Evolutionary conservation across 768 basidiomycete genomes (phyloP).

Genomic region (Rhodotorula graminis): DNA sequence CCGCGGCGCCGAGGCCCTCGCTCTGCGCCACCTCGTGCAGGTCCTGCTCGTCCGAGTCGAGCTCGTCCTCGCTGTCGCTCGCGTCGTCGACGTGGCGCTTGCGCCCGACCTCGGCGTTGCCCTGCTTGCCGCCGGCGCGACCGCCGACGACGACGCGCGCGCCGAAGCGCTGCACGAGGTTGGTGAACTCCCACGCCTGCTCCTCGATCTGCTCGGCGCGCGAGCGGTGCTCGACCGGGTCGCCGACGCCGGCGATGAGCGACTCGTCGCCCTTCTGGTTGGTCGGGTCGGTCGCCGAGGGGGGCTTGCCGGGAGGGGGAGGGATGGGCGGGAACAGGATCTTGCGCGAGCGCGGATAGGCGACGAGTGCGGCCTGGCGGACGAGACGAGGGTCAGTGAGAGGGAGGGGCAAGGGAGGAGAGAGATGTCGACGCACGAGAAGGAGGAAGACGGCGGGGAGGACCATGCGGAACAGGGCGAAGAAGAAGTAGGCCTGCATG

Average conservation of each 20-base stretch:
- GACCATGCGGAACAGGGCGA: conserved; percentile 47
- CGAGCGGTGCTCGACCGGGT: conserved; percentile 46
- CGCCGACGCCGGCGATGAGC: conserved; percentile 45
- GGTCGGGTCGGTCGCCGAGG: conserved; percentile 49
- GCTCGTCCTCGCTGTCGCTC: conserved; percentile 38
- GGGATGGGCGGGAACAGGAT: conserved; percentile 48
- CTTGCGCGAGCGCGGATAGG: conserved; percentile 45
- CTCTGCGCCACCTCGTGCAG: conserved; percentile 15
- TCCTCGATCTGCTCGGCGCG: conserved; percentile 50
- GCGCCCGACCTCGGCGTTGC: conserved; percentile 42
- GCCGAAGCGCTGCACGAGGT: conserved; percentile 38
- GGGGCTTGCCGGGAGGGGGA: conserved; percentile 46
- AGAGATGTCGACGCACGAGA: conserved; percentile 34
- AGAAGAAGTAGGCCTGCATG: conserved; percentile 45
- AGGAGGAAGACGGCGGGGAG: conserved; percentile 45
- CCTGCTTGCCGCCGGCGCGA: conserved; percentile 42
- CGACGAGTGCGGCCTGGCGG: conserved; percentile 39
- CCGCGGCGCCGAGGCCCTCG: conserved; percentile 30
- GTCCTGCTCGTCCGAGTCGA: conserved; percentile 25
- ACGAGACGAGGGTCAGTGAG: background rate
- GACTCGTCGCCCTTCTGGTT: conserved; percentile 49
- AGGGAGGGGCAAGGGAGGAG: background rate
- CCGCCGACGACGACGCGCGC: conserved; percentile 45
- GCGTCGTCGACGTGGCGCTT: conserved; percentile 21
- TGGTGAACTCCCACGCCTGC: conserved; percentile 49